These are phyloP conservation scores for Fusarium heterosporum DNA, from an alignment of 2,329 filamentous ascomycete genomes.

Conservation along the genomic window DNA sequence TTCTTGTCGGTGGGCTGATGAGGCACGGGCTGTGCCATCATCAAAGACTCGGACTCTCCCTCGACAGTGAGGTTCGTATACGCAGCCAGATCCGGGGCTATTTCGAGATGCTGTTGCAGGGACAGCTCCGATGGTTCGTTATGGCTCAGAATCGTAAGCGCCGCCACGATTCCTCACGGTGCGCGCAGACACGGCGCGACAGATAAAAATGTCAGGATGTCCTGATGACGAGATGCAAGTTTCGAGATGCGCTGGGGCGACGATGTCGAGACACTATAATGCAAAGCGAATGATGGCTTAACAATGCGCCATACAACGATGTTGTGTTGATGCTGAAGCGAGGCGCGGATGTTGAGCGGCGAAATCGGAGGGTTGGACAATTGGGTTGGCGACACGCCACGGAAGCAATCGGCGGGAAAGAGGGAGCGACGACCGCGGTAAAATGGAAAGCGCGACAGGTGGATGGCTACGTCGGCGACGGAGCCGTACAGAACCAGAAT, in stretches of 20 bases:
- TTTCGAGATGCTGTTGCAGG: constrained; percentile 69
- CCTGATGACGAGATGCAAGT: constrained; percentile 22
- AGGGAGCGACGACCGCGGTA: constrained; percentile 38
- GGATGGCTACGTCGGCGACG: constrained; percentile 34
- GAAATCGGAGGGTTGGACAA: constrained; percentile 38
- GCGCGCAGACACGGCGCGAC: constrained; percentile 49
- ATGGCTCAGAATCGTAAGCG: constrained; percentile 66
- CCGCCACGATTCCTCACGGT: constrained; percentile 62
- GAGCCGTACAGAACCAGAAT: constrained; percentile 22
- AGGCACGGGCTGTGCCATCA: constrained; percentile 79
- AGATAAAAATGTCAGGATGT: constrained; percentile 30
- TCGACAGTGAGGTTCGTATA: constrained; percentile 63
- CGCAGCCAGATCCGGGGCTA: constrained; percentile 64
- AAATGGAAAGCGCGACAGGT: constrained; percentile 37
- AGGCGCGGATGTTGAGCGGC: constrained; percentile 34
- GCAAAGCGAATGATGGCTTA: constrained; percentile 35
- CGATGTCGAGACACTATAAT: constrained; percentile 31
- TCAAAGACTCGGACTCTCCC: constrained; percentile 70
- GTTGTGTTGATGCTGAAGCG: constrained; percentile 25
- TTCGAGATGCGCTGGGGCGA: constrained; percentile 35
- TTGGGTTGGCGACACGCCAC: constrained; percentile 44
- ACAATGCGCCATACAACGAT: constrained; percentile 52
- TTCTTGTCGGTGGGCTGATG: constrained; percentile 74
- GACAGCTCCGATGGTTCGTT: constrained; percentile 66
- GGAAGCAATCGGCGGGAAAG: constrained; percentile 37